These are phyloP conservation scores for Podaxis sp. DNA, from an alignment of 768 basidiomycete genomes.

Conservation along the genomic window DNA sequence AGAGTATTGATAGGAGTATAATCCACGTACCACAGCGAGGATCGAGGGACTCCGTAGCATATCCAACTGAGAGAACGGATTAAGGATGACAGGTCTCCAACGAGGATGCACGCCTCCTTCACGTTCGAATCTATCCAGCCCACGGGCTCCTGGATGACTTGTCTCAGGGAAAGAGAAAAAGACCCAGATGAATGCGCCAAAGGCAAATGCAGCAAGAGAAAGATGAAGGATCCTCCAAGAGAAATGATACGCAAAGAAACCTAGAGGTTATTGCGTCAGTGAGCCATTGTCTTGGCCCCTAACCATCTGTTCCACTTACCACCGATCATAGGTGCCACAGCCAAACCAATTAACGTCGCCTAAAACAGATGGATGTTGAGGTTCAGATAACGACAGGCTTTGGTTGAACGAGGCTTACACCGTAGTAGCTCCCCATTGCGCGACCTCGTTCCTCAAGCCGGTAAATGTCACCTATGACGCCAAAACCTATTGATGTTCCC, in stretches of 20 bases:
- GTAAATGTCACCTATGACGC: conserved; percentile 69
- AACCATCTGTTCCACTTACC: conserved; percentile 30
- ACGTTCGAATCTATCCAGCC: conserved; percentile 45
- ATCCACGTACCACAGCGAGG: conserved; percentile 42
- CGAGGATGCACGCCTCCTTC: conserved; percentile 19
- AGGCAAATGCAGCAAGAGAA: conserved; percentile 39
- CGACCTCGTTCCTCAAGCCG: conserved; percentile 58
- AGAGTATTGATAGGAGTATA: conserved; percentile 11
- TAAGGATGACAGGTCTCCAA: conserved; percentile 42
- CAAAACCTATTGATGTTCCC: conserved; percentile 54
- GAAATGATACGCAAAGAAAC: conserved; percentile 24
- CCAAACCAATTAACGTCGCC: conserved; percentile 59
- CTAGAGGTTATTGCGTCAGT: not conserved
- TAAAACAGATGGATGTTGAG: conserved; percentile 18
- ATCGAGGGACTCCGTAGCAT: conserved; percentile 59
- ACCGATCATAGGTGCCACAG: conserved; percentile 58
- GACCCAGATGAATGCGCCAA: conserved; percentile 42
- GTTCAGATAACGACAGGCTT: not conserved
- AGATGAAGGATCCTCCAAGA: conserved; percentile 69
- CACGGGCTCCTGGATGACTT: conserved; percentile 55
- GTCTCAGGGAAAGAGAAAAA: conserved; percentile 61
- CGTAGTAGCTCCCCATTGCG: conserved; percentile 61
- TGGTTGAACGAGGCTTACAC: conserved; percentile 31
- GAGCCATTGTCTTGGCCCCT: not conserved
- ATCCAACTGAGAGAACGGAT: conserved; percentile 50